These are phyloP conservation scores for Gloeophyllum trabeum DNA, from an alignment of 768 basidiomycete genomes.

Conservation along the genomic window DNA sequence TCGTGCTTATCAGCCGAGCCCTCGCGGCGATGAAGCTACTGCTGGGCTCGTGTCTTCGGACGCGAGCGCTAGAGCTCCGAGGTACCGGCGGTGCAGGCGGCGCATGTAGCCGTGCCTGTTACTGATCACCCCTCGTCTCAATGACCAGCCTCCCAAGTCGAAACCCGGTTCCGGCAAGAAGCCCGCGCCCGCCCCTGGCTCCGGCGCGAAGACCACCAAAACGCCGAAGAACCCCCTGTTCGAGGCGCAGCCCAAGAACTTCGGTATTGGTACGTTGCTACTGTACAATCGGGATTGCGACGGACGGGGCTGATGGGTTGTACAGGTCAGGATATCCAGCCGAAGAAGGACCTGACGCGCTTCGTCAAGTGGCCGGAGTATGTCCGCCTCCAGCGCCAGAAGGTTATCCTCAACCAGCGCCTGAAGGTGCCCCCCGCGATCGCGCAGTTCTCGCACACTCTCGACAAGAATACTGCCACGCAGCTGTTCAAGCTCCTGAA, in stretches of 20 bases:
- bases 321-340: conserved; percentile 88
- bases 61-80: conserved; percentile 43
- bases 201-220: conserved; percentile 67
- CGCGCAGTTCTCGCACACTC: conserved; percentile 91
- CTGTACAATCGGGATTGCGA: not conserved
- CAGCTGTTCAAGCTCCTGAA: conserved; percentile 97
- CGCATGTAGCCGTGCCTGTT: conserved; percentile 15
- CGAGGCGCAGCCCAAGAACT: conserved; percentile 83
- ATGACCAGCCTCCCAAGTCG: conserved; percentile 80
- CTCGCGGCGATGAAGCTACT: conserved; percentile 25
- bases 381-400: conserved; percentile 94
- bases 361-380: conserved; percentile 99
- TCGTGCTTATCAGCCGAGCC: conserved; percentile 3
- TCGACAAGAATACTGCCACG: conserved; percentile 99
- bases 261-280: conserved; percentile 72
- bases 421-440: conserved; percentile 98
- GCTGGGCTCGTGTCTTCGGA: conserved; percentile 27
- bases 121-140: conserved; percentile 49
- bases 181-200: conserved; percentile 76
- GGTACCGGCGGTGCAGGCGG: too few species aligned
- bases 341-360: conserved; percentile 82
- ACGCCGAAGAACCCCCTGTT: conserved; percentile 92
- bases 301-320: not conserved
- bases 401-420: conserved; percentile 95
- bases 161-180: conserved; percentile 70